phyloP scores from a whole-genome alignment of 2,329 filamentous ascomycete genomes.

The Botrytis sinoallii region DNA sequence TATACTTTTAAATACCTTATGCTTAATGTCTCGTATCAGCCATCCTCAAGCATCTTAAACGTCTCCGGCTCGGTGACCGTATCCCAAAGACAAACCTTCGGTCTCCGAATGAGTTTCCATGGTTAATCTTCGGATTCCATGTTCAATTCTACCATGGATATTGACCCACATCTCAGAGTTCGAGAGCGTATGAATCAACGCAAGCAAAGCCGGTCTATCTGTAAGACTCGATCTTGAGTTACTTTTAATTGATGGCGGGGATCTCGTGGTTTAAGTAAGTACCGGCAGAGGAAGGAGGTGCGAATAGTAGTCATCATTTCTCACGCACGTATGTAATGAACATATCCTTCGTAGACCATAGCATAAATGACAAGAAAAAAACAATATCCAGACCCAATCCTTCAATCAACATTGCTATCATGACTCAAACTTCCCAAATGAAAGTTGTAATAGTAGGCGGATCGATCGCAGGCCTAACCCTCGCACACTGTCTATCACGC shows the following conservation, averaged over 20 bases:
- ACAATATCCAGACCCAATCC: not conserved
- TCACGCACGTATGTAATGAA: not conserved
- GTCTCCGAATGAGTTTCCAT: not conserved
- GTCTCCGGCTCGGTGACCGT: not conserved
- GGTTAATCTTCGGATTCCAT: slow-evolving; percentile 10
- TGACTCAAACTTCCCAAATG: slow-evolving; percentile 19
- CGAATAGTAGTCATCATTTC: not conserved
- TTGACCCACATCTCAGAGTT: not conserved
- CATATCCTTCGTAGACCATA: not conserved
- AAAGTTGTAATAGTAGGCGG: slow-evolving; percentile 30
- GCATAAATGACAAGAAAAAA: not conserved
- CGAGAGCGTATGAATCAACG: not conserved
- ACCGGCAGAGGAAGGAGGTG: not conserved
- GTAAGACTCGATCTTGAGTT: not conserved
- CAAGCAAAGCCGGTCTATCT: not conserved
- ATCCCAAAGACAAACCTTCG: not conserved
- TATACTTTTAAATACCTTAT: not conserved
- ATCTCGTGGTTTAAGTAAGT: not conserved
- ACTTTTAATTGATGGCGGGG: not conserved
- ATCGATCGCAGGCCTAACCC: slow-evolving; percentile 27
- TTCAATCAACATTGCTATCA: not conserved
- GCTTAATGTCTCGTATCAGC: not conserved
- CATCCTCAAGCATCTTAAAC: not conserved
- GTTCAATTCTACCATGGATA: not conserved
- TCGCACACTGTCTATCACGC: slow-evolving; percentile 28